These are phyloP conservation scores for Fusarium oxysporum DNA, from an alignment of 2,329 filamentous ascomycete genomes.

Conservation along the genomic window DNA sequence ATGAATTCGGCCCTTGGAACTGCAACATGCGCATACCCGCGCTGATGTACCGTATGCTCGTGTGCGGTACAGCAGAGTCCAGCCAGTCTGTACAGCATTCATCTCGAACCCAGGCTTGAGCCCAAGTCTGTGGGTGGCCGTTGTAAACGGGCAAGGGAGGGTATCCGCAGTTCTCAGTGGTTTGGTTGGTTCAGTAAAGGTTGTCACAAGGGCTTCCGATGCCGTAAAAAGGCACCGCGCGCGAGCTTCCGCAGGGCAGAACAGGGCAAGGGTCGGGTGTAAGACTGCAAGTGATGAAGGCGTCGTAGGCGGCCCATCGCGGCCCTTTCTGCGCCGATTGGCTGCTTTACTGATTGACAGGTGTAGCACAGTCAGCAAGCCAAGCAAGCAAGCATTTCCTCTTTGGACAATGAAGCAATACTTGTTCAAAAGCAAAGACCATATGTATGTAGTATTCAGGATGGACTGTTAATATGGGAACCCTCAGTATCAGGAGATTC, in stretches of 20 bases:
- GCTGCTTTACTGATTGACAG: conserved; percentile 5
- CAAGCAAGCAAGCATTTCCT: conserved; percentile 14
- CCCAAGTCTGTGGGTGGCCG: conserved; percentile 35
- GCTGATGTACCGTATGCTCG: conserved; percentile 13
- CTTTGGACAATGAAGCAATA: neutral
- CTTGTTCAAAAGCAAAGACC: neutral
- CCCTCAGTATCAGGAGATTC: neutral
- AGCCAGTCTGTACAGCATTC: neutral
- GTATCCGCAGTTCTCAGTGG: conserved; percentile 26
- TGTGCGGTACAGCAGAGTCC: conserved; percentile 17
- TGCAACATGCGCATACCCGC: conserved; percentile 25
- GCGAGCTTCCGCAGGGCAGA: conserved; percentile 11
- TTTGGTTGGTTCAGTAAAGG: conserved; percentile 6
- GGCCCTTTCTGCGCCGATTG: conserved; percentile 21
- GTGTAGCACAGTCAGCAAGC: conserved; percentile 1
- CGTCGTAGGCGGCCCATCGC: neutral
- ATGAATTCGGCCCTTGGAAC: conserved; percentile 16
- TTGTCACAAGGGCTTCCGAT: conserved; percentile 32
- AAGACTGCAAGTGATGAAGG: conserved; percentile 3
- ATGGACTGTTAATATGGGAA: neutral
- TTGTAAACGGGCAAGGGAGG: conserved; percentile 26
- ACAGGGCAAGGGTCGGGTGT: conserved; percentile 17
- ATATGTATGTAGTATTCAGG: neutral
- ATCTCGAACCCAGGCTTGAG: conserved; percentile 16
- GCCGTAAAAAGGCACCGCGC: conserved; percentile 29